Percentiles rank a stretch among this genome's conserved stretches.
Evolutionary conservation across 2,329 filamentous ascomycete species (phyloP).

Genomic region (Pseudocercospora fuligena): DNA sequence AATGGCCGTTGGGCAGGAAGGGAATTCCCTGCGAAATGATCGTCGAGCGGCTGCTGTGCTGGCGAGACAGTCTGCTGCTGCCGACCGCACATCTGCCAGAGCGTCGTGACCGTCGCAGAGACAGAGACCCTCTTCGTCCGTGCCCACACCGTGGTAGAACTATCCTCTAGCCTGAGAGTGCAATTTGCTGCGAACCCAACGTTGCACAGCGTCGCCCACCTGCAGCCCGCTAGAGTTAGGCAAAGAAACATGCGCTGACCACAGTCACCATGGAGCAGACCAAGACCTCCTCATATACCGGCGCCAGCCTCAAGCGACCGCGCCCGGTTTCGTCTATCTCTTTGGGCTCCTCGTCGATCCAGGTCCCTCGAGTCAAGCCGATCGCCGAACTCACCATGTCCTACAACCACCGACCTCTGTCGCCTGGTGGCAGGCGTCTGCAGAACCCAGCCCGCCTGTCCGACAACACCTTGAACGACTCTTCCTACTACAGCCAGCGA

Average conservation of each 20-base stretch:
- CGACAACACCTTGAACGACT: conserved; percentile 38
- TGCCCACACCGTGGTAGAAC: conserved; percentile 5
- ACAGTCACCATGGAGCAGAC: conserved; percentile 23
- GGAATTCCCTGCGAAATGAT: not conserved
- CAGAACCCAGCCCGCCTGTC: conserved; percentile 39
- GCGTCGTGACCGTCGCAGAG: not conserved
- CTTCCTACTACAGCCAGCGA: conserved; percentile 35
- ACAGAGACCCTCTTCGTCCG: conserved; percentile 5
- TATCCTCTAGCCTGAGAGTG: not conserved
- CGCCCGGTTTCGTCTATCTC: conserved; percentile 15
- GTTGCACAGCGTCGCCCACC: conserved; percentile 18
- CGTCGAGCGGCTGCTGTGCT: conserved; percentile 1
- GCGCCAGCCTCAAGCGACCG: conserved; percentile 20
- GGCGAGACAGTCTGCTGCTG: not conserved
- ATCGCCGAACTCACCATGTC: conserved; percentile 38
- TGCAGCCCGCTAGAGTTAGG: not conserved
- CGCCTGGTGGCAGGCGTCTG: conserved; percentile 43
- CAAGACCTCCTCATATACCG: conserved; percentile 16
- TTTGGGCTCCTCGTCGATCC: conserved; percentile 13
- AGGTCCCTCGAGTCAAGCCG: conserved; percentile 31
- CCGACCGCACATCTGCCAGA: conserved; percentile 11
- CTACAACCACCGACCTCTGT: conserved; percentile 40
- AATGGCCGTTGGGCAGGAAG: not conserved
- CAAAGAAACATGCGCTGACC: conserved; percentile 22
- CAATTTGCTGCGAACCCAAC: conserved; percentile 10